phyloP scores from a whole-genome alignment of 768 basidiomycete genomes.

The Tylopilus balloui region DNA sequence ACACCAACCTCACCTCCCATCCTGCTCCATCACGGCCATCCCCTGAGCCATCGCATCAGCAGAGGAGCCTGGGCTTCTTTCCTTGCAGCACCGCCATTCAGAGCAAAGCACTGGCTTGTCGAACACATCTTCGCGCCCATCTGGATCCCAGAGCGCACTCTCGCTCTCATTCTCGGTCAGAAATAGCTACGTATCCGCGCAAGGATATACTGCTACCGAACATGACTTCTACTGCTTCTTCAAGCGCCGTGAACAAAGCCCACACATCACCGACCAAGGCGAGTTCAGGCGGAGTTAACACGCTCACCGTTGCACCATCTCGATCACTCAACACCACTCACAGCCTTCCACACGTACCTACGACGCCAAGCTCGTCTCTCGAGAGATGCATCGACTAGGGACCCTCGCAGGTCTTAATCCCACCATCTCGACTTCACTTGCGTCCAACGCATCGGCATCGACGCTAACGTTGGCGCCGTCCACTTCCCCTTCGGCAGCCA shows the following conservation, averaged over 20 bases:
- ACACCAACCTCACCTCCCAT: conserved; percentile 11
- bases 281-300: conserved; percentile 22
- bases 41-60: conserved; percentile 29
- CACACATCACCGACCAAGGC: conserved; percentile 36
- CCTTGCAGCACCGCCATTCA: conserved; percentile 38
- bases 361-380: conserved; percentile 73
- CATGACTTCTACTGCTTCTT: conserved; percentile 29
- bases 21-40: conserved; percentile 11
- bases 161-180: conserved; percentile 37
- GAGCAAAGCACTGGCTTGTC: conserved; percentile 27
- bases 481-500: conserved; percentile 33
- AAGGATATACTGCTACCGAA: conserved; percentile 11
- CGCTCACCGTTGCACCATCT: conserved; percentile 2
- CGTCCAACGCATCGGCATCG: conserved; percentile 45
- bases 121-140: conserved; percentile 17
- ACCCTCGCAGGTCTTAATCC: conserved; percentile 54
- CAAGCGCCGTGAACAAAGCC: conserved; percentile 25
- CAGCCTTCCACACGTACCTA: conserved; percentile 67
- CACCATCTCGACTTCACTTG: conserved; percentile 32
- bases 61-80: conserved; percentile 27
- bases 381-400: conserved; percentile 83
- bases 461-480: conserved; percentile 41
- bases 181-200: conserved; percentile 23
- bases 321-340: conserved; percentile 17
- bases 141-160: conserved; percentile 34